Evolutionary conservation across 148 eudicot genomes (phyloP), one percentile per base, ranked within the genome.

Genomic region (Heliamphora exappendiculata): DNA sequence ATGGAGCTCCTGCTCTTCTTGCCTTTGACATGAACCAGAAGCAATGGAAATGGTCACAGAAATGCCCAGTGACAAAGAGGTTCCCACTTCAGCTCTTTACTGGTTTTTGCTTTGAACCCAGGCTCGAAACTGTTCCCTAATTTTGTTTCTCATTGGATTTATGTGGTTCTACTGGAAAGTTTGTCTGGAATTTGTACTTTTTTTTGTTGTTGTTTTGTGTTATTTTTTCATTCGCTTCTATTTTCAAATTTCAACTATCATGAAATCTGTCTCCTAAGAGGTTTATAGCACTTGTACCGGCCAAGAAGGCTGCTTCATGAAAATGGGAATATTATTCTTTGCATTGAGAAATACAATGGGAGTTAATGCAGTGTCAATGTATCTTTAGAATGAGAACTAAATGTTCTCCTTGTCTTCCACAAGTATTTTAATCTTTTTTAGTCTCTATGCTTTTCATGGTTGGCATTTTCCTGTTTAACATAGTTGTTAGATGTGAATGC

Each of bases 71-170:
- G 55, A 82, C 86, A 0, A 95, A 95, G 89, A 87, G 88, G 88
- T 91, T 91, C 77, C 97, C 97, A 0, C 97, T 95, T 78, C 98
- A 95, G 86, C 94, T 95, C 74, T 95, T 95, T 73, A 85, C 92
- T 37, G 98, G 98, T 12, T 95, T 95, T 84, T 89, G 93, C 91
- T 95, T 92, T 50, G 98, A 95, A 68, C 98, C 98, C 54, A 89
- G 93, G 82, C 91, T 95, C 54, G 97, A 88, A 72, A 85, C 89
- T 67, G 66, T 85, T 55, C 96, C 98, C 20, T 94, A 78, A 79
- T 70, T 69, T n/a, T 75, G 74, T 49, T 73, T 67, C 22, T 34
- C 28, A 7, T 70, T 69, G 31, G 28, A 31, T 75, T 53, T 22
- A 55, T 28, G 70, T 69, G 63, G 31, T 44, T 29, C 24, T 71